These are phyloP conservation scores for Thalia dealbata DNA, from an alignment of 176 grass and related monocot genomes.

Conservation along the genomic window DNA sequence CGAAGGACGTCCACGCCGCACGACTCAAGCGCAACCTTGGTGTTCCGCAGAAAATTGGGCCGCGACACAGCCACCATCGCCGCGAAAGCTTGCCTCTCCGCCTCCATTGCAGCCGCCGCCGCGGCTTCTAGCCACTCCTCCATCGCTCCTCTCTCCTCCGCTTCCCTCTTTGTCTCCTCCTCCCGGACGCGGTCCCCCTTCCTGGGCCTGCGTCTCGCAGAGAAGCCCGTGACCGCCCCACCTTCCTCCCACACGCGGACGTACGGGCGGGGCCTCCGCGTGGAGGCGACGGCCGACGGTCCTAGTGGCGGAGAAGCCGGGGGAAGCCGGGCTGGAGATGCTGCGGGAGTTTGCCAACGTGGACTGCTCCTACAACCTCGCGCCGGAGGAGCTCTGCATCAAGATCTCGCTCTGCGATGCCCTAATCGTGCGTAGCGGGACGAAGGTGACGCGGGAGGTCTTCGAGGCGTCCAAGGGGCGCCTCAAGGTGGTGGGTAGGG, in stretches of 20 bases:
- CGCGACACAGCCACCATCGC: not conserved
- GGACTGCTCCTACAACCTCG: conserved; percentile 4
- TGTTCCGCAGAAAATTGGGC: too few relatives aligned
- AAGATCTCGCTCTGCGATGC: not conserved
- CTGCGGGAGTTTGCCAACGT: not conserved
- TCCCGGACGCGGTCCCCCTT: conserved; percentile 6
- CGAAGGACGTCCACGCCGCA: too few relatives aligned
- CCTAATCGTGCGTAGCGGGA: not conserved
- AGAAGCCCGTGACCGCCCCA: not conserved
- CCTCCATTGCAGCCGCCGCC: not conserved
- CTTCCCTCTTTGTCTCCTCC: conserved; percentile 66
- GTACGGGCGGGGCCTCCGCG: not conserved
- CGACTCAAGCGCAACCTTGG: too few relatives aligned
- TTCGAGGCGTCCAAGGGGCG: conserved; percentile 1
- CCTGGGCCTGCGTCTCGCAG: conserved; percentile 31
- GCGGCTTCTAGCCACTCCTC: not conserved
- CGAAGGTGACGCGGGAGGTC: not conserved
- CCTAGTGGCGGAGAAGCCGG: not conserved
- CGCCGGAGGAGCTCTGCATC: not conserved
- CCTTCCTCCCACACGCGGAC: not conserved
- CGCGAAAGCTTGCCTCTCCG: not conserved
- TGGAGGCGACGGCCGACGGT: not conserved
- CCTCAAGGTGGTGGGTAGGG: not conserved
- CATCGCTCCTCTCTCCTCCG: conserved; percentile 27
- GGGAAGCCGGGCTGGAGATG: not conserved